A percentile compares a stretch with the other conserved stretches of the same genome.
phyloP scores from a whole-genome alignment of 192 early-diverging fungal genomes.

The Spizellomyces punctatus region DNA sequence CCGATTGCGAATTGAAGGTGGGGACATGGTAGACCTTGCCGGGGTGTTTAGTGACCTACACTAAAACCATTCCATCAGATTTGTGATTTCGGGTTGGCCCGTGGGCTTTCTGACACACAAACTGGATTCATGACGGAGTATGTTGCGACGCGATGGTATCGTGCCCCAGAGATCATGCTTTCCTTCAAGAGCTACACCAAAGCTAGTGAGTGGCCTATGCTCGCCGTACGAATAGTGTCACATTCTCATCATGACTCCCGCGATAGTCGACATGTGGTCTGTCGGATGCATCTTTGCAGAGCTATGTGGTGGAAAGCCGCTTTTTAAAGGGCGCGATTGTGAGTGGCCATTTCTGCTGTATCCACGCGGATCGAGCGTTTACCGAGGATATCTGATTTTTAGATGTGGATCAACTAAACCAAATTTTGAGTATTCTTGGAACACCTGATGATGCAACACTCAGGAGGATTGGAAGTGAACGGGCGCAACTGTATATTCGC shows the following conservation, averaged over 20 bases:
- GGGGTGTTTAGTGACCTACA: not conserved
- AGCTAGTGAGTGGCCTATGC: slow-evolving; percentile 62
- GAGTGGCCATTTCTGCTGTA: slow-evolving; percentile 12
- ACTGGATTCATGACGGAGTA: slow-evolving; percentile 99
- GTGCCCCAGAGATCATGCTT: slow-evolving; percentile 98
- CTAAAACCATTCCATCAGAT: slow-evolving; percentile 55
- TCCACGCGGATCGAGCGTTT: not conserved
- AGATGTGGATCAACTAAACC: slow-evolving; percentile 98
- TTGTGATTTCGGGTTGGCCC: slow-evolving; percentile 98
- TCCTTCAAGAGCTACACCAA: slow-evolving; percentile 98
- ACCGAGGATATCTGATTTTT: not conserved
- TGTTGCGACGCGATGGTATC: slow-evolving; percentile 99
- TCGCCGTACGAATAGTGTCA: not conserved
- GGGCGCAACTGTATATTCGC: slow-evolving; percentile 95
- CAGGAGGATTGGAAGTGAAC: slow-evolving; percentile 85
- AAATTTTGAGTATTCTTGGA: slow-evolving; percentile 92
- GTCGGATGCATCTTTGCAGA: slow-evolving; percentile 99
- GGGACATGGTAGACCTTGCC: not conserved
- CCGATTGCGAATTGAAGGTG: slow-evolving; percentile 92
- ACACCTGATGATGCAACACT: slow-evolving; percentile 89
- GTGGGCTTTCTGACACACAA: slow-evolving; percentile 82
- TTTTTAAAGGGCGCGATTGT: slow-evolving; percentile 96
- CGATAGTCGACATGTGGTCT: slow-evolving; percentile 88
- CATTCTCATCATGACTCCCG: not conserved
- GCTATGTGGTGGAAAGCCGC: slow-evolving; percentile 86